Conservation (phyloP, 345 rosid genomes). For the Bruguiera parviflora region DNA sequence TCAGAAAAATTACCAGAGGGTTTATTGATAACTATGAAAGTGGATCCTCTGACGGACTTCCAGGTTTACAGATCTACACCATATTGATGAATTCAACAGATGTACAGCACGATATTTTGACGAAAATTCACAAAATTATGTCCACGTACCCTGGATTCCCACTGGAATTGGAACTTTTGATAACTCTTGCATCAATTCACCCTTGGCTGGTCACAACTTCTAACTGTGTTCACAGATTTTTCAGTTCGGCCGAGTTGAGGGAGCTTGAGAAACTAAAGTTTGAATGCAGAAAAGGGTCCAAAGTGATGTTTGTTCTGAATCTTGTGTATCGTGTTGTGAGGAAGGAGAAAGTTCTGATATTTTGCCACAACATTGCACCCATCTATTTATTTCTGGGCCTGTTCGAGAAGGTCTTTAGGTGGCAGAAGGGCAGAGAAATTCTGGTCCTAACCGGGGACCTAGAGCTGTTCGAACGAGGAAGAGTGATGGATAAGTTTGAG, state of each 20-base stretch:
- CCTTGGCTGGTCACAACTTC: conserved; percentile 76
- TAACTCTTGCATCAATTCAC: conserved; percentile 86
- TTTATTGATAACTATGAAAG: conserved; percentile 90
- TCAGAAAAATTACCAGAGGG: conserved; percentile 64
- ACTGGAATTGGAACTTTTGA: conserved; percentile 74
- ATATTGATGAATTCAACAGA: conserved; percentile 81
- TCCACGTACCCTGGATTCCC: conserved; percentile 60
- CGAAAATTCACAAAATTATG: conserved; percentile 66
- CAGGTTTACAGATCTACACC: conserved; percentile 89
- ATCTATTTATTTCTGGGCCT: conserved; percentile 59
- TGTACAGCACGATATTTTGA: conserved; percentile 53
- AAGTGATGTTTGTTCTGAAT: conserved; percentile 86
- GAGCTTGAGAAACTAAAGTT: conserved; percentile 56
- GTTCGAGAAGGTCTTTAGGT: conserved; percentile 62
- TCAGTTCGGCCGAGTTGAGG: conserved; percentile 38
- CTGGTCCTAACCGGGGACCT: conserved; percentile 75
- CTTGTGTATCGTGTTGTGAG: conserved; percentile 68
- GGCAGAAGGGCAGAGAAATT: conserved; percentile 77
- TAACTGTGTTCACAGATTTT: conserved; percentile 59
- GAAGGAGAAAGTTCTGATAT: conserved; percentile 72
- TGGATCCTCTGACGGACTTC: conserved; percentile 59
- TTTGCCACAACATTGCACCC: conserved; percentile 96
- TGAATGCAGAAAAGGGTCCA: conserved; percentile 67
- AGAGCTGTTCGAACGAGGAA: conserved; percentile 84
- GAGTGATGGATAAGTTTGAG: conserved; percentile 78